A percentile compares a stretch with the other conserved stretches of the same genome.
Evolutionary conservation across 257 asterid species (phyloP).

Genomic region (Coffea eugenioides): DNA sequence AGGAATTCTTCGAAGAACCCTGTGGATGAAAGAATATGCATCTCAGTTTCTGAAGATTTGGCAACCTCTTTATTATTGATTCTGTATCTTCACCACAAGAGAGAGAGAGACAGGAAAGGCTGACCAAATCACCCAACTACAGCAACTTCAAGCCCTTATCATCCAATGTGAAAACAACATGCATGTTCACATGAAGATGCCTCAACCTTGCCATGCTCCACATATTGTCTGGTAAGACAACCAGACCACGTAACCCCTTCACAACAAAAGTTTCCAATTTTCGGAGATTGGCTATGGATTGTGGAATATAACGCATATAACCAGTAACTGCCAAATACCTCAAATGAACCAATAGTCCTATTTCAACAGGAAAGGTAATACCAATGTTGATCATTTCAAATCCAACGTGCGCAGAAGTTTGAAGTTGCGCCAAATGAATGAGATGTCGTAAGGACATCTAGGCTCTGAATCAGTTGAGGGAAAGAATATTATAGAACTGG

Average conservation of each 20-base stretch:
- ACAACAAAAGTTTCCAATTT: constrained; percentile 13
- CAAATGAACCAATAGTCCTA: constrained; percentile 5
- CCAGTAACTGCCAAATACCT: constrained; percentile 16
- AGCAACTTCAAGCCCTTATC: background rate
- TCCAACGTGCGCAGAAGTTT: constrained; percentile 1
- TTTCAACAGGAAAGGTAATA: constrained; percentile 5
- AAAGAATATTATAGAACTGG: background rate
- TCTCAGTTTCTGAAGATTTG: constrained; percentile 9
- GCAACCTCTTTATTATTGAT: background rate
- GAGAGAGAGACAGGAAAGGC: background rate
- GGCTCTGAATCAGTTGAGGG: constrained; percentile 2
- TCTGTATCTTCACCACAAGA: background rate
- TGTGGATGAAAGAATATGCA: no score
- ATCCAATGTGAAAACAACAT: background rate
- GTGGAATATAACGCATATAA: background rate
- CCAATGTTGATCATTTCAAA: constrained; percentile 17
- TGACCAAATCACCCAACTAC: background rate
- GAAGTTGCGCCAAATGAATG: constrained; percentile 4
- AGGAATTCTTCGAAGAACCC: no score
- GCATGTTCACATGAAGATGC: constrained; percentile 9
- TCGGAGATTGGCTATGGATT: constrained; percentile 6
- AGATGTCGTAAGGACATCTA: constrained; percentile 13
- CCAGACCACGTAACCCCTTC: background rate
- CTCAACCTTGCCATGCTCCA: constrained; percentile 9
- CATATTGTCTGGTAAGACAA: constrained; percentile 6